phyloP scores from a whole-genome alignment of 805 yeast genomes.

The Wickerhamiella sergipiensis region DNA sequence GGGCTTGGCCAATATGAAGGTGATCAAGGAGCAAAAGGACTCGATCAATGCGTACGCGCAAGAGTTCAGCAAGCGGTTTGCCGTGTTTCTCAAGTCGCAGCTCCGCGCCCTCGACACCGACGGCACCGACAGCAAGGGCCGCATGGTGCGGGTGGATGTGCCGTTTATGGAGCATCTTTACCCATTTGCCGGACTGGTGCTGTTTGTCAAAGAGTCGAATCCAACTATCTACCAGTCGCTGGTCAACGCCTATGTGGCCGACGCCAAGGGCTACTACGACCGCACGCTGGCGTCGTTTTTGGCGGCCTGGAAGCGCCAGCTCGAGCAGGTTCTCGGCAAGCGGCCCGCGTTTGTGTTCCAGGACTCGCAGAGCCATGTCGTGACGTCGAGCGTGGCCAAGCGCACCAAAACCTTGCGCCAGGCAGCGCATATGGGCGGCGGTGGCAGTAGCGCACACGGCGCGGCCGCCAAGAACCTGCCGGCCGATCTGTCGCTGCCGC shows the following conservation, averaged over 20 bases:
- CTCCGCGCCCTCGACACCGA: constrained; percentile 23
- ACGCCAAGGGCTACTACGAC: constrained; percentile 26
- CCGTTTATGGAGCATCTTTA: constrained; percentile 15
- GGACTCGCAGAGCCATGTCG: constrained; percentile 1
- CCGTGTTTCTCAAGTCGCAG: constrained; percentile 29
- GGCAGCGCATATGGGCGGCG: neutral
- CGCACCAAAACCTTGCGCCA: neutral
- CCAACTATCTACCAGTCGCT: constrained; percentile 33
- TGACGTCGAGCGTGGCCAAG: constrained; percentile 4
- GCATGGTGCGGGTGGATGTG: constrained; percentile 15
- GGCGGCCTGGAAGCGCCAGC: constrained; percentile 17
- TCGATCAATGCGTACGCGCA: constrained; percentile 44
- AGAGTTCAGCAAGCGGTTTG: constrained; percentile 37
- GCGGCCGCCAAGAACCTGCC: neutral
- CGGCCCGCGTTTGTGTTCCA: neutral
- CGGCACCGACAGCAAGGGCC: constrained; percentile 13
- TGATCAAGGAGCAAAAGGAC: constrained; percentile 50
- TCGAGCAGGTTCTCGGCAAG: neutral
- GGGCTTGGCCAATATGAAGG: constrained; percentile 39
- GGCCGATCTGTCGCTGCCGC: neutral
- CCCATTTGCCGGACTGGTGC: constrained; percentile 35
- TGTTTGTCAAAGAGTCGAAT: constrained; percentile 49
- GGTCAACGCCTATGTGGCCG: constrained; percentile 29
- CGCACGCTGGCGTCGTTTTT: constrained; percentile 22
- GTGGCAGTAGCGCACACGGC: neutral